Percentiles rank a stretch among this genome's conserved stretches.
Conservation (phyloP, 2,329 filamentous ascomycete genomes). For the Fusarium sp. region DNA sequence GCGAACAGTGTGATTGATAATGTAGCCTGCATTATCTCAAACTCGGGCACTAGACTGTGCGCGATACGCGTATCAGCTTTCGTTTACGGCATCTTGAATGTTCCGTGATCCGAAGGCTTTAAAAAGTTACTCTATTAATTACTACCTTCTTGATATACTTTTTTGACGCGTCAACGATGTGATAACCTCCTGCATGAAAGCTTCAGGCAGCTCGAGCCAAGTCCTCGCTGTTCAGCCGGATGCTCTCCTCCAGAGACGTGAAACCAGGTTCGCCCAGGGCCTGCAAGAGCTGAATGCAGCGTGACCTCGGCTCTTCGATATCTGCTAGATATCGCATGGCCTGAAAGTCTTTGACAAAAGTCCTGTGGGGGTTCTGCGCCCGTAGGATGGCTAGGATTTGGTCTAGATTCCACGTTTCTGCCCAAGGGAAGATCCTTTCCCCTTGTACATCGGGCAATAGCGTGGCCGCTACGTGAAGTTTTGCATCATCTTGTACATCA, state of each 20-base stretch:
- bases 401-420: slow-evolving; percentile 56
- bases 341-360: slow-evolving; percentile 27
- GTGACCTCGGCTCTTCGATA: neutral
- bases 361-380: slow-evolving; percentile 18
- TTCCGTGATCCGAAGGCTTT: neutral
- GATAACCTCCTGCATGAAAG: neutral
- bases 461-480: slow-evolving; percentile 61
- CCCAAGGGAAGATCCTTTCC: slow-evolving; percentile 64
- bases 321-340: neutral
- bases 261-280: neutral
- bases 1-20: neutral
- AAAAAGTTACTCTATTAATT: neutral
- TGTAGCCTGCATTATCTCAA: neutral
- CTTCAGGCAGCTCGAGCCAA: neutral
- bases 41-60: neutral
- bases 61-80: neutral
- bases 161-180: neutral
- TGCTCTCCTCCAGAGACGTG: neutral
- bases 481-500: slow-evolving; percentile 57
- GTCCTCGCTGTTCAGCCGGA: neutral
- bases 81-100: neutral
- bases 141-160: neutral
- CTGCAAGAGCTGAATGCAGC: neutral
- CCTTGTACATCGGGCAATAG: slow-evolving; percentile 54
- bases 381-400: slow-evolving; percentile 46